Conservation (phyloP, 495 filamentous ascomycete species). For the Hypoxylon fuscum region DNA sequence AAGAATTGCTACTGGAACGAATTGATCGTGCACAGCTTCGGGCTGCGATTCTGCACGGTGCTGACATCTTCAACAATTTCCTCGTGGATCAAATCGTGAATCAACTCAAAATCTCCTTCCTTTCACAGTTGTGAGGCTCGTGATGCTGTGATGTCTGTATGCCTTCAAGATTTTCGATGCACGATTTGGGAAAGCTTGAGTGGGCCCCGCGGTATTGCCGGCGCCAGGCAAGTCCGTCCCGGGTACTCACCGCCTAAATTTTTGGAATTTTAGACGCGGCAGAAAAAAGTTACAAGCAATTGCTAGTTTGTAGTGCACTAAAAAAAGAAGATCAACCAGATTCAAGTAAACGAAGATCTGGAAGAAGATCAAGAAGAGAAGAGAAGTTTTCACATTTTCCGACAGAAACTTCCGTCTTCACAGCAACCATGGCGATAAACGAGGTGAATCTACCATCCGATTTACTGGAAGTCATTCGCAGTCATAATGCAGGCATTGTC, state of each 20-base stretch:
- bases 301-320: background rate
- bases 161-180: slow-evolving; percentile 38
- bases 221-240: slow-evolving; percentile 20
- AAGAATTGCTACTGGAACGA: slow-evolving; percentile 46
- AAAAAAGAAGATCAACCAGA: no score
- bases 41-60: slow-evolving; percentile 65
- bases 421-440: slow-evolving; percentile 52
- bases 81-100: slow-evolving; percentile 27
- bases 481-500: slow-evolving; percentile 72
- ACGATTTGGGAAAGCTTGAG: slow-evolving; percentile 45
- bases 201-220: slow-evolving; percentile 19
- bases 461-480: slow-evolving; percentile 68
- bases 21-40: slow-evolving; percentile 68
- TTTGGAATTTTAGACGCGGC: slow-evolving; percentile 26
- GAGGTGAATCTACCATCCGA: slow-evolving; percentile 68
- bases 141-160: slow-evolving; percentile 14
- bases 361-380: background rate
- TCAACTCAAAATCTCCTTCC: slow-evolving; percentile 19
- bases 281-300: slow-evolving; percentile 33
- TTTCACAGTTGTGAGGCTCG: slow-evolving; percentile 24
- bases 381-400: slow-evolving; percentile 22
- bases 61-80: slow-evolving; percentile 60
- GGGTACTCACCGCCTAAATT: slow-evolving; percentile 44
- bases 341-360: no score
- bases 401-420: slow-evolving; percentile 34